Evolutionary conservation across 1,284 basidiomycete genomes (phyloP), one percentile per base, ranked within the genome.

Genomic region (Volvariella volvacea): DNA sequence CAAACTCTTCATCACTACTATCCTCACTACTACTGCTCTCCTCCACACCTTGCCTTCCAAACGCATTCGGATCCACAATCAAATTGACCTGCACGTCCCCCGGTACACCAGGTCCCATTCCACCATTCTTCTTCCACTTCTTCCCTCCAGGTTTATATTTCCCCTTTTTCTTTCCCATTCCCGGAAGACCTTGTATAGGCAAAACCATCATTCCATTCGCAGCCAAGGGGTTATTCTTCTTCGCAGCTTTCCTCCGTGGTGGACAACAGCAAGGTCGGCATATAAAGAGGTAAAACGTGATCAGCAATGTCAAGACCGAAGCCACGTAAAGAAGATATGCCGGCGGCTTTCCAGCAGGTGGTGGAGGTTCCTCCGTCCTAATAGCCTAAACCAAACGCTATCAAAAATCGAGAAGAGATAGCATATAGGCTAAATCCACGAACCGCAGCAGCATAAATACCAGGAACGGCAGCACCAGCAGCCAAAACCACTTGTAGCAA

Each of bases 21-120:
- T 12, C 12, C 6, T 28, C 25, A 28, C 25, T 28, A 12, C 25
- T 28, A 28, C 25, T 28, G 12, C 25, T 28, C 1, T 65, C 63
- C 6, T 66, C 64, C 9, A 65, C 63, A 1, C 63, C 64, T n/a
- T 37, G 34, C 52, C 52, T 22, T 21, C 65, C 69, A 47, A 85
- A 80, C 49, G 75, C 72, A 2, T 65, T 64, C 6, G 82, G 81
- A 56, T 84, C 80, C 22, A 84, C 78, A 49, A 84, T 84, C 38
- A 84, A 65, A 55, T 84, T 86, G 42, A 84, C 80, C 47, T 84
- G 81, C 0, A 85, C 75, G 51, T 74, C 70, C 4, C 68, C 66
- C 34, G 48, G 49, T n/a, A 31, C n/a, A 31, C 9, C 9, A 16
- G 34, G 34, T n/a, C 8, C 6, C 34, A 15, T 36, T 7, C 47